These are phyloP conservation scores for Clitoria ternatea DNA, from an alignment of 306 rosid genomes.

Conservation along the genomic window DNA sequence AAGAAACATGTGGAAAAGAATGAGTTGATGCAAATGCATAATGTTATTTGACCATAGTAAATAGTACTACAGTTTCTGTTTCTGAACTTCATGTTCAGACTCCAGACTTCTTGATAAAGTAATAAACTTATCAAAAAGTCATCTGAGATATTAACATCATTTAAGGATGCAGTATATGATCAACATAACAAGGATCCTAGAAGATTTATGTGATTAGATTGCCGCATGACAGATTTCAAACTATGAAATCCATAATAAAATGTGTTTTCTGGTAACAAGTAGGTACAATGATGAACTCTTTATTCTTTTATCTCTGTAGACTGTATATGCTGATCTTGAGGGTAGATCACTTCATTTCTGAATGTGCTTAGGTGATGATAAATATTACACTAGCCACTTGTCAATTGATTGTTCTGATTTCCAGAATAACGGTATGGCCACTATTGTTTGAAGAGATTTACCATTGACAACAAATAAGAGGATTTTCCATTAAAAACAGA, in stretches of 20 bases:
- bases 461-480: background rate
- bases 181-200: background rate
- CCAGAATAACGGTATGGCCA: background rate
- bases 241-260: background rate
- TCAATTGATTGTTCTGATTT: background rate
- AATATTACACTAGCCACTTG: background rate
- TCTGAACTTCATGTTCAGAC: constrained; percentile 4
- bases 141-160: background rate
- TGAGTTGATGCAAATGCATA: constrained; percentile 11
- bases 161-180: constrained; percentile 4
- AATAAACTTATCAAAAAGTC: background rate
- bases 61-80: constrained; percentile 1
- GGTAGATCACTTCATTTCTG: background rate
- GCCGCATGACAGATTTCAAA: background rate
- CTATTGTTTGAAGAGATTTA: background rate
- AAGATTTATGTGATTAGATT: background rate
- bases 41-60: background rate
- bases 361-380: background rate
- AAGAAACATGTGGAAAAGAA: constrained; percentile 14
- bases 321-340: background rate
- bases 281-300: background rate
- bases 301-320: background rate
- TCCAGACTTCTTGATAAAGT: constrained; percentile 10
- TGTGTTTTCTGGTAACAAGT: background rate
- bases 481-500: background rate